Percentiles rank a stretch among this genome's conserved stretches.
phyloP scores from a whole-genome alignment of 139 green algal species.

The Chlamydomonas sp. region DNA sequence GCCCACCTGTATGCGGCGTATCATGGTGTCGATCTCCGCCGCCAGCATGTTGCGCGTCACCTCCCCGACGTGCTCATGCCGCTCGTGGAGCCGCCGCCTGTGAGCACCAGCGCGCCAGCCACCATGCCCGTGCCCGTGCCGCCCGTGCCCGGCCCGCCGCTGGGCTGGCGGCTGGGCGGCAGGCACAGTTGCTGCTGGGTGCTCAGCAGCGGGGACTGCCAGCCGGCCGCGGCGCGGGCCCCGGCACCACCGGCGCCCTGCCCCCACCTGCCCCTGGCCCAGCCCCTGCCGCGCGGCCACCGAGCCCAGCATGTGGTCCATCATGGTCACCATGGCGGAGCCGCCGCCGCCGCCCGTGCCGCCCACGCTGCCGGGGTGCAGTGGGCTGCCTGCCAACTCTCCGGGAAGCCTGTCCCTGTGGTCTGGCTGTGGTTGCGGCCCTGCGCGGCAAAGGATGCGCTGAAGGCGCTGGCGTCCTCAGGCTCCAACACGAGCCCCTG shows the following conservation, averaged over 20 bases:
- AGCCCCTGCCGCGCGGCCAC: background rate
- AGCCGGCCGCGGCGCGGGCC: too few relatives aligned
- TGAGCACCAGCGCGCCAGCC: too few relatives aligned
- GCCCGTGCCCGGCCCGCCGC: background rate
- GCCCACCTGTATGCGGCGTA: slow-evolving; percentile 17
- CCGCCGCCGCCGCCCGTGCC: background rate
- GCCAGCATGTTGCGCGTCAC: background rate
- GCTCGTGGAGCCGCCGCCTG: background rate
- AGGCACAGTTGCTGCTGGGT: background rate
- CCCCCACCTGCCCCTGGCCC: background rate
- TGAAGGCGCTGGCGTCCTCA: too few relatives aligned
- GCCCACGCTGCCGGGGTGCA: too few relatives aligned
- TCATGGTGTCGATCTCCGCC: slow-evolving; percentile 26
- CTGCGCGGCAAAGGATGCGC: too few relatives aligned
- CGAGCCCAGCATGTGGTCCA: background rate
- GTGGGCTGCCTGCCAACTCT: too few relatives aligned
- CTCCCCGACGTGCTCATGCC: background rate
- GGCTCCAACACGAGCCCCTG: too few relatives aligned
- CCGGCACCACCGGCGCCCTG: background rate
- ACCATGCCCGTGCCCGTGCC: background rate
- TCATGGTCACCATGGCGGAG: background rate
- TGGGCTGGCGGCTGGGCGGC: background rate
- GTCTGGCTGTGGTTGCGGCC: too few relatives aligned
- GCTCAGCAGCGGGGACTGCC: too few relatives aligned
- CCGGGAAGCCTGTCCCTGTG: too few relatives aligned